A percentile compares a stretch with the other conserved stretches of the same genome.
These are phyloP conservation scores for Geosmithia flava DNA, from an alignment of 2,329 filamentous ascomycete species.

Conservation along the genomic window DNA sequence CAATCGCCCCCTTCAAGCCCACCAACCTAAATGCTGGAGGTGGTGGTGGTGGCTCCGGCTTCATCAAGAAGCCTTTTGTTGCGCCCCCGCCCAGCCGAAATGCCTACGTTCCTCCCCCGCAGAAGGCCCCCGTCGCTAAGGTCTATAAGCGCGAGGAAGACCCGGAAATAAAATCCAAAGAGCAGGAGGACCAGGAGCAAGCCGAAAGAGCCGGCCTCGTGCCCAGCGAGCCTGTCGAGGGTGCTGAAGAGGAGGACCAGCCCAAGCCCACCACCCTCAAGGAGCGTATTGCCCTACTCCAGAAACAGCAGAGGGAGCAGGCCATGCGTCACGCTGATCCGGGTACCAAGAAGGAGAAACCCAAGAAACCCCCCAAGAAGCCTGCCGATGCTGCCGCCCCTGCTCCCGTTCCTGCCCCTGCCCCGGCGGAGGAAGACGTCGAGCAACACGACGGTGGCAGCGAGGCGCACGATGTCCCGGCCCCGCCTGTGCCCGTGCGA, in stretches of 20 bases:
- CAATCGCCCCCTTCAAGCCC: constrained; percentile 83
- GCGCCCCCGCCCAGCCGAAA: constrained; percentile 88
- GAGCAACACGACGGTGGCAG: constrained; percentile 20
- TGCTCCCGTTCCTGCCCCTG: constrained; percentile 9
- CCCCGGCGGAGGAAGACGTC: constrained; percentile 4
- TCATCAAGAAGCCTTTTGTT: constrained; percentile 96
- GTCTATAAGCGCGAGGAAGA: constrained; percentile 83
- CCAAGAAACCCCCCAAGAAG: constrained; percentile 65
- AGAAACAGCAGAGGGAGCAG: constrained; percentile 88
- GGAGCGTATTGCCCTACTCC: constrained; percentile 85
- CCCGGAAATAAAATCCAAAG: constrained; percentile 53
- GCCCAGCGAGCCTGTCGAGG: constrained; percentile 30
- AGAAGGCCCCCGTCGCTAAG: constrained; percentile 59
- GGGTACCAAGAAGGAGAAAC: constrained; percentile 73
- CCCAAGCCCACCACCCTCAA: constrained; percentile 91
- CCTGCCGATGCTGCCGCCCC: constrained; percentile 19
- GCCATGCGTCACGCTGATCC: constrained; percentile 71
- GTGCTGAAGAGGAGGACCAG: constrained; percentile 57
- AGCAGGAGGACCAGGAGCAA: constrained; percentile 52
- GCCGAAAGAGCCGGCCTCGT: constrained; percentile 56
- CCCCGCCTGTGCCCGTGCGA: constrained; percentile 2
- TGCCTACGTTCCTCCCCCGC: constrained; percentile 70
- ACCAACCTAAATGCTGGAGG: constrained; percentile 42
- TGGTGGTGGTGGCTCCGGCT: constrained; percentile 44
- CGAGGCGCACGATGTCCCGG: constrained; percentile 8